These are phyloP conservation scores for Dichotomocladium elegans DNA, from an alignment of 371 early-diverging fungal genomes.

Conservation along the genomic window DNA sequence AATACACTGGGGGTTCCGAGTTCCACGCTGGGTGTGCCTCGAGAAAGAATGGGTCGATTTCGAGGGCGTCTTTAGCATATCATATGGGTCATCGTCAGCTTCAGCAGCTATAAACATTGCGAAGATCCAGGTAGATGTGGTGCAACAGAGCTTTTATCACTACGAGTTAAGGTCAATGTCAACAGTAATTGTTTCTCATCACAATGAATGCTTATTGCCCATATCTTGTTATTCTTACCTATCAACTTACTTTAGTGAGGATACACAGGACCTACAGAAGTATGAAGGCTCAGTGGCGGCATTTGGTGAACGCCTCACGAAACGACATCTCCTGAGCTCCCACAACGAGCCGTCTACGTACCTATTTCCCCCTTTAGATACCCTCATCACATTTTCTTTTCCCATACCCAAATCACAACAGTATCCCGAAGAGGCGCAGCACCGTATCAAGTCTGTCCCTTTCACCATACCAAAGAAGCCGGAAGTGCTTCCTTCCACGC, in stretches of 20 bases:
- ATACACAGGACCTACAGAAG: too few species aligned
- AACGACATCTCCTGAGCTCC: constrained; percentile 17
- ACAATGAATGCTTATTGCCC: neutral
- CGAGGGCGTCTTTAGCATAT: constrained; percentile 16
- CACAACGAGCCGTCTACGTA: constrained; percentile 20
- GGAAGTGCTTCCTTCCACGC: neutral
- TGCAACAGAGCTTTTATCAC: constrained; percentile 31
- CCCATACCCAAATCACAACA: constrained; percentile 11
- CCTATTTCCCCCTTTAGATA: constrained; percentile 26
- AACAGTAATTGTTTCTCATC: too few species aligned
- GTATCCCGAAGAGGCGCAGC: too few species aligned
- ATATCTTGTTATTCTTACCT: neutral
- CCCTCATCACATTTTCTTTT: constrained; percentile 27
- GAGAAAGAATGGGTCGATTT: constrained; percentile 18
- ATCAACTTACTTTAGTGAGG: neutral
- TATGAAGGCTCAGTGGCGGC: neutral
- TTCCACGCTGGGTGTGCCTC: constrained; percentile 29
- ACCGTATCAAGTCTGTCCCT: constrained; percentile 1
- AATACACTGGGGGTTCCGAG: constrained; percentile 20
- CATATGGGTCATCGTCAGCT: neutral
- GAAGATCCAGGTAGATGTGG: constrained; percentile 22
- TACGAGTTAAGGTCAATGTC: too few species aligned
- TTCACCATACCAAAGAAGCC: neutral
- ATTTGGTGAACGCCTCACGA: constrained; percentile 4
- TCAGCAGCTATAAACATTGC: constrained; percentile 4